A percentile compares a stretch with the other conserved stretches of the same genome.
Evolutionary conservation across 345 rosid genomes (phyloP).

Genomic region (Aethionema arabicum): DNA sequence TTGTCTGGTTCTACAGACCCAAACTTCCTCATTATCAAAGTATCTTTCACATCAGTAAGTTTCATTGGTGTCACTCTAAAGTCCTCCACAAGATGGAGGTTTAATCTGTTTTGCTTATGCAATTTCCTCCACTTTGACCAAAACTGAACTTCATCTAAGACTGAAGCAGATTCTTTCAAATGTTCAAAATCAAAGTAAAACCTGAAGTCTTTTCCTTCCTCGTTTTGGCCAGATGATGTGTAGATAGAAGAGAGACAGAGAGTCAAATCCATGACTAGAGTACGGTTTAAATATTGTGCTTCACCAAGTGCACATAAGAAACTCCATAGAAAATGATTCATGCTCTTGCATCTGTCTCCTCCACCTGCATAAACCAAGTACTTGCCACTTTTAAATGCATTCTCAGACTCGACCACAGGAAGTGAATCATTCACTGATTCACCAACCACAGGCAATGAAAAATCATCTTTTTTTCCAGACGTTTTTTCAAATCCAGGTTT

Average conservation of each 20-base stretch:
- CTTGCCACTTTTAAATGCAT: conserved; percentile 58
- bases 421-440: conserved; percentile 77
- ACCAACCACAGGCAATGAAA: conserved; percentile 61
- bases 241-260: conserved; percentile 76
- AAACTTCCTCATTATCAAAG: conserved; percentile 90
- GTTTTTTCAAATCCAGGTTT: conserved; percentile 65
- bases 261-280: conserved; percentile 85
- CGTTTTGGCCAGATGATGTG: conserved; percentile 66
- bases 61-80: conserved; percentile 69
- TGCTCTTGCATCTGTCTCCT: conserved; percentile 90
- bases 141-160: conserved; percentile 81
- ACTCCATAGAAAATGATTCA: conserved; percentile 96
- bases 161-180: conserved; percentile 81
- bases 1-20: conserved; percentile 89
- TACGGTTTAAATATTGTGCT: conserved; percentile 87
- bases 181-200: conserved; percentile 96
- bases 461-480: conserved; percentile 36
- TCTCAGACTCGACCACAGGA: conserved; percentile 64
- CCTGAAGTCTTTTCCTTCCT: conserved; percentile 95
- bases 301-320: conserved; percentile 94
- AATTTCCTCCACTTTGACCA: conserved; percentile 83
- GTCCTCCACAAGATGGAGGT: conserved; percentile 69
- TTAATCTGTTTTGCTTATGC: conserved; percentile 56
- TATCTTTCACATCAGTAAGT: conserved; percentile 60
- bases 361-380: conserved; percentile 78